Evolutionary conservation across 2,329 filamentous ascomycete genomes (phyloP).

Genomic region (Ophiobolus disseminans): DNA sequence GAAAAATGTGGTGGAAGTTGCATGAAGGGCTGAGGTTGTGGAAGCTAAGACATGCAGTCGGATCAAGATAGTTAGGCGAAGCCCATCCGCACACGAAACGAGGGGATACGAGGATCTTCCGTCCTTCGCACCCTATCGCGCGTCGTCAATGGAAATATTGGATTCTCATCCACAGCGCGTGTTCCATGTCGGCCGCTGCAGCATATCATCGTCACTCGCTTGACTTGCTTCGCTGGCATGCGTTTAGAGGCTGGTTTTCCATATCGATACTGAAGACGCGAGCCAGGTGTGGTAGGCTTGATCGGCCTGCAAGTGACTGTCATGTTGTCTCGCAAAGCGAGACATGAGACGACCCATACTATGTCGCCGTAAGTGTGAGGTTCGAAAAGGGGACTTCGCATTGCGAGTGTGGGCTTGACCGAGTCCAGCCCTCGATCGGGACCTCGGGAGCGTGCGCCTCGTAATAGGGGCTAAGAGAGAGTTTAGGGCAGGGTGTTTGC

Average conservation of each 20-base stretch:
- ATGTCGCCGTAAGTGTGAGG: too few species aligned
- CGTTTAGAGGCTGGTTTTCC: background rate
- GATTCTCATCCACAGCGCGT: constrained; percentile 4
- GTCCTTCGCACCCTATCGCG: constrained; percentile 1
- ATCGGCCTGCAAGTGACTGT: too few species aligned
- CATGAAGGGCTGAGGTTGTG: constrained; percentile 10
- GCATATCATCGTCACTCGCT: constrained; percentile 1
- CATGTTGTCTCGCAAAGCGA: too few species aligned
- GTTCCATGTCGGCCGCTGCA: constrained; percentile 3
- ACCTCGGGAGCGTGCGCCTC: too few species aligned
- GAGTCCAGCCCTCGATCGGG: too few species aligned
- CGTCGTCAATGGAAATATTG: constrained; percentile 12
- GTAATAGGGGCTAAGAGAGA: too few species aligned
- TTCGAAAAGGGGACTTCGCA: too few species aligned
- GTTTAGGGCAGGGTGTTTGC: too few species aligned
- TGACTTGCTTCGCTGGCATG: constrained; percentile 2
- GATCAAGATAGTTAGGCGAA: constrained; percentile 3
- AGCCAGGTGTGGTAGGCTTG: constrained; percentile 11
- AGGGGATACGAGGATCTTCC: constrained; percentile 17
- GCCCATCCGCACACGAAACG: constrained; percentile 9
- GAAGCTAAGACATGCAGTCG: constrained; percentile 6
- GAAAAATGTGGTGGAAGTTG: constrained; percentile 11
- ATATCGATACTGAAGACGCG: constrained; percentile 7
- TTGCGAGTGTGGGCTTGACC: too few species aligned
- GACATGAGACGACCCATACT: too few species aligned